Evolutionary conservation across 257 asterid species (phyloP).

Genomic region (Lycium barbarum): DNA sequence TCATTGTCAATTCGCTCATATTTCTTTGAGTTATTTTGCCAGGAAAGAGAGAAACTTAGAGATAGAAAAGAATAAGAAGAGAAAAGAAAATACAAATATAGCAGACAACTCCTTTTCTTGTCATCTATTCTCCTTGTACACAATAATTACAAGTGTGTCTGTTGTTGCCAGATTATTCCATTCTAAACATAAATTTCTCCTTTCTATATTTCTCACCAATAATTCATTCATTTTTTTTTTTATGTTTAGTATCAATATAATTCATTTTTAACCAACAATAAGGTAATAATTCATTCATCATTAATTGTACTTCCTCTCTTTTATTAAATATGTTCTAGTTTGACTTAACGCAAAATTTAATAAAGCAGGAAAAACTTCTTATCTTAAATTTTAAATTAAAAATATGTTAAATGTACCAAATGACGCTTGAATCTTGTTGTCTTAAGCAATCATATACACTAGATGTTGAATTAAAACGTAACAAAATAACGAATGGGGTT

Average conservation of each 20-base stretch:
- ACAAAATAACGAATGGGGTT: too few species aligned
- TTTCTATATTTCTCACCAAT: not conserved
- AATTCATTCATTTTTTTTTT: not conserved
- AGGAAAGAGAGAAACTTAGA: not conserved
- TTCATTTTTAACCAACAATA: not conserved
- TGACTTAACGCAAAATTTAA: too few species aligned
- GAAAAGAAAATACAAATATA: not conserved
- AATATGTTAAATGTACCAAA: too few species aligned
- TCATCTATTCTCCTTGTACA: not conserved
- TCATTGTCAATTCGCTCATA: not conserved
- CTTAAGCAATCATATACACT: not conserved
- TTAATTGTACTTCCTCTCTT: not conserved
- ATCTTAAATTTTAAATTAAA: too few species aligned
- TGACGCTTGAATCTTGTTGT: not conserved
- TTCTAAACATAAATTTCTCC: not conserved
- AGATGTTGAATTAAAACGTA: not conserved
- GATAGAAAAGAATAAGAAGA: not conserved
- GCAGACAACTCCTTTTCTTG: not conserved
- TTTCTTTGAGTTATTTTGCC: not conserved
- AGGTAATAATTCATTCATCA: not conserved
- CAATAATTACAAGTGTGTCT: conserved; percentile 1
- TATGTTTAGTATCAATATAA: not conserved
- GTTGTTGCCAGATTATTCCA: not conserved
- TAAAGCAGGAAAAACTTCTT: too few species aligned
- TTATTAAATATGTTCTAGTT: not conserved